Evolutionary conservation across 331 rosid genomes (phyloP).

Genomic region (Acacia concinna): DNA sequence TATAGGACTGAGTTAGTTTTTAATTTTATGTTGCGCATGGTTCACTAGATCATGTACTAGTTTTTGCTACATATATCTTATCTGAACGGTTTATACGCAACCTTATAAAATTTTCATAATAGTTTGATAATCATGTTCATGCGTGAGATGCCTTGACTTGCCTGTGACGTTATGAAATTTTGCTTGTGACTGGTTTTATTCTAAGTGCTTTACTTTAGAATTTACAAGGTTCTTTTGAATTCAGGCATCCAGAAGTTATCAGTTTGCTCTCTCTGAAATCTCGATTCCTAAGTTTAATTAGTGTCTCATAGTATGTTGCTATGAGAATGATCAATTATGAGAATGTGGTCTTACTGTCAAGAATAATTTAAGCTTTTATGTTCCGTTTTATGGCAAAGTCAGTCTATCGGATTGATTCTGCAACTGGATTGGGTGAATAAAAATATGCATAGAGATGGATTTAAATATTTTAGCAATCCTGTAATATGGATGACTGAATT

Average conservation of each 20-base stretch:
- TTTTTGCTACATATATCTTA: slow-evolving; percentile 6
- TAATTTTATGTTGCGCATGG: neutral
- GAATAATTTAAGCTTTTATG: no score
- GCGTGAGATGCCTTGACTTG: neutral
- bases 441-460: no score
- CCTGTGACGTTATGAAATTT: neutral
- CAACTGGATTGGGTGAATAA: no score
- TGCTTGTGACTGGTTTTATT: neutral
- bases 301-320: neutral
- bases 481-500: no score
- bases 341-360: neutral
- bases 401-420: neutral
- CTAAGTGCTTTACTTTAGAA: neutral
- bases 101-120: neutral
- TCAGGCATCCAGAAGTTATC: neutral
- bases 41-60: slow-evolving; percentile 17
- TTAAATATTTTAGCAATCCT: no score
- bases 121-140: neutral
- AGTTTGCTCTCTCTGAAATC: neutral
- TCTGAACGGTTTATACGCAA: slow-evolving; percentile 16
- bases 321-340: neutral
- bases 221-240: neutral
- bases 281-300: neutral
- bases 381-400: neutral
- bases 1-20: slow-evolving; percentile 8